Evolutionary conservation across 2,329 filamentous ascomycete genomes (phyloP).

Genomic region (Hypoxylon sp.): DNA sequence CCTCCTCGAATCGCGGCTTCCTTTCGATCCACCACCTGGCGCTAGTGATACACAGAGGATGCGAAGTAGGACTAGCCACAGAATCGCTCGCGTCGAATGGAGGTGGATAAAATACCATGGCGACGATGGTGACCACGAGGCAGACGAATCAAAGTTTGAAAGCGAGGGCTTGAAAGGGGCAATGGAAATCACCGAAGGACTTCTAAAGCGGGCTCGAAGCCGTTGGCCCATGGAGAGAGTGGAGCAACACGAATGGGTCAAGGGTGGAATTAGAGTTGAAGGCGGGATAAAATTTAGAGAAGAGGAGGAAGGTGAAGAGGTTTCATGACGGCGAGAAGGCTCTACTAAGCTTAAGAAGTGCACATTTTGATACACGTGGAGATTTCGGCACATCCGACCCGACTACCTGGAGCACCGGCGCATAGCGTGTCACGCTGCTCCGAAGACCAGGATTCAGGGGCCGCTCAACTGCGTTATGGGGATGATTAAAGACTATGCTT

Average conservation of each 20-base stretch:
- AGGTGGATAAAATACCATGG: conserved; percentile 89
- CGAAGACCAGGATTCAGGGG: conserved; percentile 7
- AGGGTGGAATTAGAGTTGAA: conserved; percentile 76
- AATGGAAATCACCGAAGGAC: conserved; percentile 82
- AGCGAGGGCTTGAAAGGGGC: conserved; percentile 78
- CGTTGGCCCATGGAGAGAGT: conserved; percentile 83
- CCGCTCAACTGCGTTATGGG: conserved; percentile 20
- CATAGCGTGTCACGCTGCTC: neutral
- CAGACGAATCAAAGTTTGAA: conserved; percentile 69
- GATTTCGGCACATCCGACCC: conserved; percentile 9
- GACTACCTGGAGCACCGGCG: conserved; percentile 9
- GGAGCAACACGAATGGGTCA: conserved; percentile 80
- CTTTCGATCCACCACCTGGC: conserved; percentile 89
- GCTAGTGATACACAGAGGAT: conserved; percentile 81
- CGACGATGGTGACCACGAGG: conserved; percentile 88
- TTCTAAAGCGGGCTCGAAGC: conserved; percentile 84
- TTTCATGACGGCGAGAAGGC: conserved; percentile 52
- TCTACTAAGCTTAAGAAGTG: conserved; percentile 7
- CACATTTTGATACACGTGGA: conserved; percentile 5
- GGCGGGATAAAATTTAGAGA: conserved; percentile 71
- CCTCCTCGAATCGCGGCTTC: conserved; percentile 89
- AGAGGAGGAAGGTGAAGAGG: conserved; percentile 68
- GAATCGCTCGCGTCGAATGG: conserved; percentile 97
- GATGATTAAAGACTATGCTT: conserved; percentile 37
- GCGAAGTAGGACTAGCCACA: conserved; percentile 86